Evolutionary conservation across 257 asterid species (phyloP), one percentile per base, ranked within the genome.

Genomic region (Primulina eburnea): DNA sequence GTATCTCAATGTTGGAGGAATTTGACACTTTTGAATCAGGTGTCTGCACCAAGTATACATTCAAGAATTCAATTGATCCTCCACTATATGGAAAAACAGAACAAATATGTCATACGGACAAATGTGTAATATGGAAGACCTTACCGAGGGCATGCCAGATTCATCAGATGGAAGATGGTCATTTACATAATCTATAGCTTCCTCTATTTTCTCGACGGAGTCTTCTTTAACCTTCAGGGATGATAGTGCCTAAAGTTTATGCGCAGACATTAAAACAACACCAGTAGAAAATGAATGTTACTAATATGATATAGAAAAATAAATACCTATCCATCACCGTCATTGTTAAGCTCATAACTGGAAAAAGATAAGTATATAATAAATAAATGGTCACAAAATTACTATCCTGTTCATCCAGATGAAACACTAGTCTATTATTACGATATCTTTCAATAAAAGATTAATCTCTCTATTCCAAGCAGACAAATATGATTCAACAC

Each of bases 131-230:
- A 71, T 32, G 34, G 73, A 71, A 40, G 58, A 82, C 72, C 84
- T 82, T 78, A 87, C 93, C 62, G 30, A 69, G 61, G 82, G 71
- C 56, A 69, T 11, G 67, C 64, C 33, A 47, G 81, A 77, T 69
- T 77, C 82, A 33, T 75, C 86, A 1, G 78, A 73, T 55, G 83
- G 84, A 65, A 84, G 83, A 56, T 63, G 79, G 28, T 79, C 85
- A n/a, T 84, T 84, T 61, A 84, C 83, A 62, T 81, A 84, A 76
- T 84, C 89, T 37, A 84, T 75, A 69, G 86, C 89, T 79, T 87
- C 95, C 80, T 88, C 98, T 50, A 86, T 85, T 81, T 85, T 88
- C 79, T 84, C 92, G 24, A 80, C 56, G 2, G 78, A 73, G 65
- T 82, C 84, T 80, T 80, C 90, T 74, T 76, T 65, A 63, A 73